Evolutionary conservation across 768 basidiomycete genomes (phyloP), one percentile per base, ranked within the genome.

Genomic region (Suillus alpinus): DNA sequence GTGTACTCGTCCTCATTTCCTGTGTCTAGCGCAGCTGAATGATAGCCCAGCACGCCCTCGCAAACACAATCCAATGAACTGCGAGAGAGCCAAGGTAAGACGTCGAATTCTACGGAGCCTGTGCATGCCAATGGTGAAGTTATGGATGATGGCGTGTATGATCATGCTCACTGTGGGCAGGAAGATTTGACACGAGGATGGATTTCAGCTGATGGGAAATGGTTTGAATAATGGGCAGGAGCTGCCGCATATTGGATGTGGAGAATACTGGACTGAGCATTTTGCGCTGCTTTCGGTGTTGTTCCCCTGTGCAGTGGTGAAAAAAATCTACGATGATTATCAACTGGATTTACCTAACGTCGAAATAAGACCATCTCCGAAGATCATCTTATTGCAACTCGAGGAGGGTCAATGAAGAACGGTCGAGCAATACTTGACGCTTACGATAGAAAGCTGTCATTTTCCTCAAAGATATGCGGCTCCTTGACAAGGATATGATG

Each of bases 401-500:
- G 4, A 58, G 32, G 16, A 36, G 20, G 51, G 18, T 43, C 31
- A 57, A 16, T 9, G 14, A 36, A 40, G 32, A 7, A 43, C 6
- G 5, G 16, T 39, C 8, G 14, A 59, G 32, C 34, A 37, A 37
- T 16, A 23, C 49, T 47, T 31, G 4, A 26, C 23, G 14, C 59
- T 36, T 59, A 69, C 68, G 32, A 49, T 37, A 69, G 49, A 59
- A 67, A 71, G 6, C 46, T 31, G 10, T 59, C 58, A 4, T 65
- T 67, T 40, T 72, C 70, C 57, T 73, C 72, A 56, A 63, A 71
- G n/a, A 64, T 46, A n/a, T 58, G 40, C 18, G 60, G 59, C 61
- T 64, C 70, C 56, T 75, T 72, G 34, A 73, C 69, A 16, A 73
- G 40, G 44, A 73, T 67, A 57, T 71, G 61, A 59, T 73, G 67